These are phyloP conservation scores for Ambrosiella xylebori DNA, from an alignment of 2,329 filamentous ascomycete genomes.

Conservation along the genomic window DNA sequence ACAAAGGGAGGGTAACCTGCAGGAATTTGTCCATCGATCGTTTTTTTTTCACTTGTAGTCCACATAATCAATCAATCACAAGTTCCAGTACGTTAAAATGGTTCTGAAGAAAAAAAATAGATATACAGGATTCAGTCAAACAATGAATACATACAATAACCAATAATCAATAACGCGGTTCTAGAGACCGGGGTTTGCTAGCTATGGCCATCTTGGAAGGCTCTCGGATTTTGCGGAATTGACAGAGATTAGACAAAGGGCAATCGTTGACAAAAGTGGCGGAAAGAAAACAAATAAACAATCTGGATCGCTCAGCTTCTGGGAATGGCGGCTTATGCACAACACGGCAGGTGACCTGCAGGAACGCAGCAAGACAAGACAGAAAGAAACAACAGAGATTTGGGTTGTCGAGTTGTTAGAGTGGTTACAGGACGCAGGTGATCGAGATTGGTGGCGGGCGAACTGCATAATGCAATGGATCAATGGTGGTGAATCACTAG, in stretches of 20 bases:
- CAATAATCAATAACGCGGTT: too few species aligned
- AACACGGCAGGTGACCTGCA: not conserved
- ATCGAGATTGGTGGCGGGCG: not conserved
- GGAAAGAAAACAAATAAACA: constrained; percentile 1
- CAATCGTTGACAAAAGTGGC: not conserved
- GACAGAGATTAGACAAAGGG: not conserved
- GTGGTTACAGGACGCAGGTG: not conserved
- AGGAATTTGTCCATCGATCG: not conserved
- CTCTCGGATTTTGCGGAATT: too few species aligned
- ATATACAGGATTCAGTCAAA: too few species aligned
- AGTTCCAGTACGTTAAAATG: not conserved
- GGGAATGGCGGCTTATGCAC: not conserved
- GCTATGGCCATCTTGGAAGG: not conserved
- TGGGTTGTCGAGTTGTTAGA: not conserved
- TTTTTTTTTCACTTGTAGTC: not conserved
- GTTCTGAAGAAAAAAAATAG: too few species aligned
- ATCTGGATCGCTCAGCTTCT: not conserved
- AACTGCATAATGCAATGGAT: not conserved
- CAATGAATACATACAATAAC: too few species aligned
- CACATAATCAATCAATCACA: not conserved
- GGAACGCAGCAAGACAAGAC: not conserved
- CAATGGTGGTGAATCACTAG: not conserved
- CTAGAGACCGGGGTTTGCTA: not conserved
- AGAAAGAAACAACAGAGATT: not conserved
- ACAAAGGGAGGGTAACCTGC: not conserved